Base-by-base conservation (phyloP, 495 filamentous ascomycete species). In the Trichoderma orchidacearum region DNA sequence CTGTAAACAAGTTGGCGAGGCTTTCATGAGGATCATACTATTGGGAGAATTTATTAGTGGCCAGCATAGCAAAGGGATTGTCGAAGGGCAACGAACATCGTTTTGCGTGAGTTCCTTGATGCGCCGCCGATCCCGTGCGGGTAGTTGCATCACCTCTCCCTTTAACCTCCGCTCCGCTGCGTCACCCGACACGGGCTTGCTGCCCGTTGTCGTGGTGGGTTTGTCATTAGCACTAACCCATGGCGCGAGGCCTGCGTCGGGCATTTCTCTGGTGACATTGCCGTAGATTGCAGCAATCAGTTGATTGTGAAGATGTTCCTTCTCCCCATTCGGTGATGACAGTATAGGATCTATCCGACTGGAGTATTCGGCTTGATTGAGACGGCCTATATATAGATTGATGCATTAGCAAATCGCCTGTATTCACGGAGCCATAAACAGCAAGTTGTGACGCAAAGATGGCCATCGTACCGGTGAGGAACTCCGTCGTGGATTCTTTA, bases 201-300 rank as follows among this genome's bases (percentile, higher is more conserved):
- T 83, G 50, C 85, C 81, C 56, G 83, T 72, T 25, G 81, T 82
- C n/a, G 78, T 68, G 13, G 79, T 74, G n/a, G 90, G 90, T 72
- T 96, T 96, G 72, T 97, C 92, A 64, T 93, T 96, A 23, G 89
- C 88, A 61, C 87, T 90, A 55, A 98, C 93, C 91, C 91, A 98
- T 62, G 81, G 87, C 58, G 93, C 94, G 62, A 95, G 86, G 60
- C 90, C 90, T 69, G 86, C 84, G 65, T 95, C 90, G 5, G 93
- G 93, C 64, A 87, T 82, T 68, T 98, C 93, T 57, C 93, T 80
- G 25, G 81, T 85, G 51, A 87, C 77, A 72, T 98, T 98, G 58
- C 80, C 86, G 64, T 86, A 87, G 64, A 98, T 85, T 34, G 86
- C 89, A 64, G 83, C 80, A 54, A 96, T 69, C 55, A 97, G 84